Conservation (phyloP, 225 moss, liverwort and hornwort species). For the Pleurozium schreberi region DNA sequence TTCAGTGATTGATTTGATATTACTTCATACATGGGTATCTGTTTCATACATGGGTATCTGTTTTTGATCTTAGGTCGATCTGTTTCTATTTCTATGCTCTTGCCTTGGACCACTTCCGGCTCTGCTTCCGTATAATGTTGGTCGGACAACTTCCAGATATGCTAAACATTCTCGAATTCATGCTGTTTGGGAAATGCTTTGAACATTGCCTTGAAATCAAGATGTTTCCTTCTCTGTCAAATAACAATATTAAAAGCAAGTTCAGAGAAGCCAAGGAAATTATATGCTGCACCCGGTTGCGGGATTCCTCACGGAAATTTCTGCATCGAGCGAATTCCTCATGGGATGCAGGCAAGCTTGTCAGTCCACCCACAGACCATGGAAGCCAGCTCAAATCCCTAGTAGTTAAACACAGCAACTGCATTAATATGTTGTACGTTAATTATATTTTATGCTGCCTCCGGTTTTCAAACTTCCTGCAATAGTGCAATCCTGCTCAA, state of each 20-base stretch:
- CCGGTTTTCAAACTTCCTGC: background rate
- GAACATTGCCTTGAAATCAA: background rate
- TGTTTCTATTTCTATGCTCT: background rate
- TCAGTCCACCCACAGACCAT: background rate
- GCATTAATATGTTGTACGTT: background rate
- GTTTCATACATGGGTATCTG: background rate
- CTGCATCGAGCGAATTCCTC: background rate
- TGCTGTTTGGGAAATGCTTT: background rate
- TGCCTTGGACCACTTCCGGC: background rate
- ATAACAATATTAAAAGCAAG: background rate
- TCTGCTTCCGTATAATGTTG: background rate
- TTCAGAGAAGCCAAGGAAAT: background rate
- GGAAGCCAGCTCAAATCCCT: background rate
- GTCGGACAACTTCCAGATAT: background rate
- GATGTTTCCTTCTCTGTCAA: background rate
- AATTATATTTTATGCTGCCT: background rate
- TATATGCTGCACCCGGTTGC: background rate
- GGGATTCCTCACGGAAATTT: background rate
- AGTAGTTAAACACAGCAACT: background rate
- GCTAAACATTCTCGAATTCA: background rate
- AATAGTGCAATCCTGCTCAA: background rate
- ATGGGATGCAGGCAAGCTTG: background rate
- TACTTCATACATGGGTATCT: background rate
- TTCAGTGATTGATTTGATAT: background rate
- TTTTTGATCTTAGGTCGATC: background rate